Evolutionary conservation across 306 rosid species (phyloP), one percentile per base, ranked within the genome.

Genomic region (Quercus variabilis): DNA sequence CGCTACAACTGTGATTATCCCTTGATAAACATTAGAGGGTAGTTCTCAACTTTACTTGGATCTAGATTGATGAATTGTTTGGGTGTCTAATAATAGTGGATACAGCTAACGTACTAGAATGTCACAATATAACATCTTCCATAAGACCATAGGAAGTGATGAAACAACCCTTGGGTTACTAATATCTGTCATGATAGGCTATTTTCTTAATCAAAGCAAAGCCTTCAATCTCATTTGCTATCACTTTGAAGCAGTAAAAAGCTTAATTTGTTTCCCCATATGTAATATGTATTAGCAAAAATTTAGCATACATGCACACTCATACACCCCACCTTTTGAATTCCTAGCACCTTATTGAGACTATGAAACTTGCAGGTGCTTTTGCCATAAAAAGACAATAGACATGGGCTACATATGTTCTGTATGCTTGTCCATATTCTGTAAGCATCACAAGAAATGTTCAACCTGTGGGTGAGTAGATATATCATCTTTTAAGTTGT

Each of bases 341-440:
- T 63, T 28, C 4, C 35, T 62, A 10, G 15, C 73, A 17, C 55
- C 21, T 31, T 25, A 43, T 71, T 77, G 73, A 67, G 75, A 57
- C 74, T 86, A 43, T 84, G 78, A 75, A 80, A 77, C 76, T 72
- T 84, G 85, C 96, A 95, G 99, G 94, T 95, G 99, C 85, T 95
- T 95, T 89, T 95, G 99, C 89, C 99, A 95, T 89, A 95, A 95
- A 77, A 91, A 90, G 79, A 95, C 99, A 33, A 95, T 95, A 46
- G 99, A 95, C 90, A 90, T 87, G 92, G 99, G 99, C 78, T 95
- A 83, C 83, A 89, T 92, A 43, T 95, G 99, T 84, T 95, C 99
- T 7, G 97, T 95, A 73, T 95, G 99, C 89, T 89, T 95, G 83
- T 92, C 99, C 85, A 95, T 95, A 82, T 95, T 95, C 86, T 95